A percentile compares a stretch with the other conserved stretches of the same genome.
Evolutionary conservation across 116 monocot species (phyloP).

Genomic region (Thalassia testudinum): DNA sequence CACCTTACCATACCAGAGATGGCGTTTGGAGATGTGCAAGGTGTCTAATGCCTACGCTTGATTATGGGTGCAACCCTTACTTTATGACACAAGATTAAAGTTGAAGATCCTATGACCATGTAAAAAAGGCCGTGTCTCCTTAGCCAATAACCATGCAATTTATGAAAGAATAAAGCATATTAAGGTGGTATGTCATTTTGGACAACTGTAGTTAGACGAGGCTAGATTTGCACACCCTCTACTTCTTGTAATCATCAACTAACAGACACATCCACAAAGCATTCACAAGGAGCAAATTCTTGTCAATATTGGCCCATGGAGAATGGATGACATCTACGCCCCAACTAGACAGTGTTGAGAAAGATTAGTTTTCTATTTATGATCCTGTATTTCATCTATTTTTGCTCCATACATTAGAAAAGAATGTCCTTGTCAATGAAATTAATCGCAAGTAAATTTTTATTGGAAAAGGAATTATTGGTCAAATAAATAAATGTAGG

Average conservation of each 20-base stretch:
- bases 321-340: background rate
- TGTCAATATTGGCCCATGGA: background rate
- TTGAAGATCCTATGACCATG: no score
- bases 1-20: no score
- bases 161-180: background rate
- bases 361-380: background rate
- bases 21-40: no score
- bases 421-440: no score
- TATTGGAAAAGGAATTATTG: no score
- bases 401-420: no score
- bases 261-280: background rate
- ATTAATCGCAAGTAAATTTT: no score
- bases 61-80: no score
- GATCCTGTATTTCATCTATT: background rate
- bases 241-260: background rate
- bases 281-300: background rate
- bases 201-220: background rate
- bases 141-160: background rate
- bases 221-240: background rate
- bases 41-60: no score
- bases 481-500: no score
- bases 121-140: no score
- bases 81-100: no score
- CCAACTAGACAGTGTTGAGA: background rate
- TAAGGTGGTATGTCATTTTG: background rate